Evolutionary conservation across 495 filamentous ascomycete species (phyloP).

Genomic region (Annulohypoxylon moriforme): DNA sequence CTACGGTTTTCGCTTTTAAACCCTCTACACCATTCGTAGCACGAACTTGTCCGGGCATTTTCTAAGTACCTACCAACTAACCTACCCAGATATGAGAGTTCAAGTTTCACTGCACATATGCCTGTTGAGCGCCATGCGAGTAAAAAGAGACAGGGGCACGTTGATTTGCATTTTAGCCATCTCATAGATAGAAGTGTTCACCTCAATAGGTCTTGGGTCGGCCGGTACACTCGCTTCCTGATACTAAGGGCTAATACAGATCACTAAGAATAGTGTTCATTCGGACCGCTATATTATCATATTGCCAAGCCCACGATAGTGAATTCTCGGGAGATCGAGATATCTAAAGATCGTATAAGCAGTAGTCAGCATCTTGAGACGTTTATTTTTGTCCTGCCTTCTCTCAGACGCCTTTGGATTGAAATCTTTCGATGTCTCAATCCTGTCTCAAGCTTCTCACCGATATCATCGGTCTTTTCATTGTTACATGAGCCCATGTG

Average conservation of each 20-base stretch:
- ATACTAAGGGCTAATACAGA: background rate
- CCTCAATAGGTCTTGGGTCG: background rate
- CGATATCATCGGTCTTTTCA: constrained; percentile 1
- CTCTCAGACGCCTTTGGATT: background rate
- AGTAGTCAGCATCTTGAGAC: background rate
- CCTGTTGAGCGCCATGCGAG: too few relatives aligned
- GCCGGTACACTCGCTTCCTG: constrained; percentile 8
- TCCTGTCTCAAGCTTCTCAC: constrained; percentile 33
- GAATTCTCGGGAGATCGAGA: background rate
- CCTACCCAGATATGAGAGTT: background rate
- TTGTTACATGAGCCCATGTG: constrained; percentile 4
- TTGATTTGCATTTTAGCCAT: background rate
- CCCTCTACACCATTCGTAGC: background rate
- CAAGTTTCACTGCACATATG: constrained; percentile 8
- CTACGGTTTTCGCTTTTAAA: background rate
- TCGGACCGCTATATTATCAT: background rate
- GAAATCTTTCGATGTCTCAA: constrained; percentile 43
- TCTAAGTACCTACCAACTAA: too few relatives aligned
- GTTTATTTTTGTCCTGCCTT: background rate
- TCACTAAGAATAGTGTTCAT: background rate
- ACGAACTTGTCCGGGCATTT: background rate
- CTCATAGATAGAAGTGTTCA: background rate
- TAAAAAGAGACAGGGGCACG: constrained; percentile 37
- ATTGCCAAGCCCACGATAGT: background rate
- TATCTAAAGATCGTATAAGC: background rate